Evolutionary conservation across 2,329 filamentous ascomycete genomes (phyloP).

Genomic region (Fusarium liriodendri): DNA sequence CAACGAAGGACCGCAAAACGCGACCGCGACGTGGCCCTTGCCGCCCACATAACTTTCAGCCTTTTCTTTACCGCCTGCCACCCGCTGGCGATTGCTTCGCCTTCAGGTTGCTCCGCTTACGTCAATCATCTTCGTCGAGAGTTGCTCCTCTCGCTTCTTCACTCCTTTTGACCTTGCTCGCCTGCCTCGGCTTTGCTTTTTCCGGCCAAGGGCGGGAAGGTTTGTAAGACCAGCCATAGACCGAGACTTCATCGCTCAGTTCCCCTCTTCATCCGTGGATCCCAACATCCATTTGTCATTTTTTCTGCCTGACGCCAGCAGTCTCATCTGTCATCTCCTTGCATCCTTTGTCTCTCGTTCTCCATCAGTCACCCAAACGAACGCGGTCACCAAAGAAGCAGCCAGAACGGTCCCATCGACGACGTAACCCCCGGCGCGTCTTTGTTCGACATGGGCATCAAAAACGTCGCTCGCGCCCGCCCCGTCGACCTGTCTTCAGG

Average conservation of each 20-base stretch:
- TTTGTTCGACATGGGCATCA: constrained; percentile 46
- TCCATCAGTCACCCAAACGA: not conserved
- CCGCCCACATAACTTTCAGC: constrained; percentile 28
- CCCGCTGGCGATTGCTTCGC: constrained; percentile 31
- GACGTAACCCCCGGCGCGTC: constrained; percentile 27
- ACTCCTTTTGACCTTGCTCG: constrained; percentile 1
- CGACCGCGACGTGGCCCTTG: constrained; percentile 43
- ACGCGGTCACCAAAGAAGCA: constrained; percentile 12
- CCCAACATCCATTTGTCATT: not conserved
- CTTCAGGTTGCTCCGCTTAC: not conserved
- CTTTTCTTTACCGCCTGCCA: constrained; percentile 24
- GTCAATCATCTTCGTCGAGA: constrained; percentile 5
- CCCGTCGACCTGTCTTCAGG: constrained; percentile 42
- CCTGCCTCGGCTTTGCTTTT: constrained; percentile 16
- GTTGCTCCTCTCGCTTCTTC: constrained; percentile 21
- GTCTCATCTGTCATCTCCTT: constrained; percentile 15
- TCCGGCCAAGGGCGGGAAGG: constrained; percentile 9
- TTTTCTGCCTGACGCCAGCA: constrained; percentile 13
- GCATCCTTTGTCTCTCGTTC: constrained; percentile 13
- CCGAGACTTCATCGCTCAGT: constrained; percentile 14
- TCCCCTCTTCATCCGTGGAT: constrained; percentile 17
- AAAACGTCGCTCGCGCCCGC: constrained; percentile 34
- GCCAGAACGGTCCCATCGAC: constrained; percentile 20
- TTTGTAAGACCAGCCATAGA: constrained; percentile 17
- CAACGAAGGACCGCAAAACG: constrained; percentile 17